A percentile compares a stretch with the other conserved stretches of the same genome.
phyloP scores from a whole-genome alignment of 73 alveolate genomes.

The Tetrahymena elliotti region DNA sequence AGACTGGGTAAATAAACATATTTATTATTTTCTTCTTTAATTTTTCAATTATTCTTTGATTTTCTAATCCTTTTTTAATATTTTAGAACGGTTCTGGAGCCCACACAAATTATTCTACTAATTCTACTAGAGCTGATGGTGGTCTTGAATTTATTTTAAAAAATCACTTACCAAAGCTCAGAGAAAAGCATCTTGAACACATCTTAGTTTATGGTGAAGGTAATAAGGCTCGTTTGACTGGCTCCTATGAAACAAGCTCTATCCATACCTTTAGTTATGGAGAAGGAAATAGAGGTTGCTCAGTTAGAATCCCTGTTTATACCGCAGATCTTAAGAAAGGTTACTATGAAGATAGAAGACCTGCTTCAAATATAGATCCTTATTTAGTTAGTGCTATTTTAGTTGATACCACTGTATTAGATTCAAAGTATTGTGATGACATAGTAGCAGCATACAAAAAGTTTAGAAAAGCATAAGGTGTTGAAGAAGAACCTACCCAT shows the following conservation, averaged over 20 bases:
- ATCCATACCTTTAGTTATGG: constrained; percentile 66
- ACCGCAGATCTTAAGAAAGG: constrained; percentile 62
- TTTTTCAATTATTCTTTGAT: background rate
- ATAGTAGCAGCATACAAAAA: background rate
- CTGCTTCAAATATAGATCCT: constrained; percentile 89
- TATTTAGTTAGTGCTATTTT: constrained; percentile 64
- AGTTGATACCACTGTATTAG: constrained; percentile 30
- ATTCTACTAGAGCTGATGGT: constrained; percentile 63
- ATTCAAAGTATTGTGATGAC: background rate
- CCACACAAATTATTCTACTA: constrained; percentile 78
- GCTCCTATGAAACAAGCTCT: constrained; percentile 70
- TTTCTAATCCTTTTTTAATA: background rate
- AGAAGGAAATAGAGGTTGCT: constrained; percentile 81
- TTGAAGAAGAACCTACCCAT: background rate
- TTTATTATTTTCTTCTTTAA: background rate
- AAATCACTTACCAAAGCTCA: constrained; percentile 39
- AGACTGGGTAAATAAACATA: constrained; percentile 32
- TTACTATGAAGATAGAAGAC: constrained; percentile 87
- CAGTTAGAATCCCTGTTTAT: constrained; percentile 80
- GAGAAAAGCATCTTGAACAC: constrained; percentile 36
- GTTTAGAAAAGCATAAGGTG: background rate
- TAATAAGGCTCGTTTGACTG: constrained; percentile 76
- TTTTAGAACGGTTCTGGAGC: constrained; percentile 86
- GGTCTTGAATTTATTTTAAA: constrained; percentile 48
- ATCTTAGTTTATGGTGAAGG: constrained; percentile 58